phyloP scores from a whole-genome alignment of 106 monocot species.

The Allium sativum region DNA sequence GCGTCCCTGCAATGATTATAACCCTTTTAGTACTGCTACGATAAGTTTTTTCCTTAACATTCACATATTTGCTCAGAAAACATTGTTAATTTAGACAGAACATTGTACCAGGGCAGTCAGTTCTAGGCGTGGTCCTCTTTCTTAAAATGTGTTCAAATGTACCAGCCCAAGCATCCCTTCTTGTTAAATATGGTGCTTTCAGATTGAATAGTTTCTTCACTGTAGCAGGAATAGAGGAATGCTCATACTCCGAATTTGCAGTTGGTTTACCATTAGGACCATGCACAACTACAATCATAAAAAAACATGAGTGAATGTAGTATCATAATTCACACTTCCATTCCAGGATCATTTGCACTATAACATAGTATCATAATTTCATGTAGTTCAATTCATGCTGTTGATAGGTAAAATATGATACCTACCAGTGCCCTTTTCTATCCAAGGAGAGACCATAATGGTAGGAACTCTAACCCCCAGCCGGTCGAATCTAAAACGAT shows the following conservation, averaged over 20 bases:
- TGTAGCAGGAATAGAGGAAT: constrained; percentile 80
- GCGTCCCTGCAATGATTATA: constrained; percentile 21
- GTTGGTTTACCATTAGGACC: constrained; percentile 65
- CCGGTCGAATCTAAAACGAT: constrained; percentile 52
- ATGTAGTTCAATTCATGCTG: neutral
- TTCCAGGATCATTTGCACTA: neutral
- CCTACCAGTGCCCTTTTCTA: constrained; percentile 77
- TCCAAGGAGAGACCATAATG: constrained; percentile 73
- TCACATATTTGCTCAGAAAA: no score
- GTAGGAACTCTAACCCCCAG: constrained; percentile 17
- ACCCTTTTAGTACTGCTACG: no score
- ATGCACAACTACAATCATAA: constrained; percentile 51
- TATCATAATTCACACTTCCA: neutral
- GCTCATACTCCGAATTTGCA: constrained; percentile 69
- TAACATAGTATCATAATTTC: no score
- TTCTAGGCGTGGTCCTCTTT: constrained; percentile 56
- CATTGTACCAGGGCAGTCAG: constrained; percentile 65
- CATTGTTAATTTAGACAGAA: neutral
- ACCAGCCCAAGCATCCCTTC: constrained; percentile 80
- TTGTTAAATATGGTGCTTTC: constrained; percentile 44
- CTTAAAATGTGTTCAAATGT: constrained; percentile 62
- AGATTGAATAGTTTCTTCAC: constrained; percentile 73
- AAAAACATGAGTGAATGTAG: neutral
- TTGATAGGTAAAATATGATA: neutral
- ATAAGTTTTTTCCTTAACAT: no score